Base-by-base conservation (phyloP, 371 early-diverging fungal species). In the Umbelopsis sp. region DNA sequence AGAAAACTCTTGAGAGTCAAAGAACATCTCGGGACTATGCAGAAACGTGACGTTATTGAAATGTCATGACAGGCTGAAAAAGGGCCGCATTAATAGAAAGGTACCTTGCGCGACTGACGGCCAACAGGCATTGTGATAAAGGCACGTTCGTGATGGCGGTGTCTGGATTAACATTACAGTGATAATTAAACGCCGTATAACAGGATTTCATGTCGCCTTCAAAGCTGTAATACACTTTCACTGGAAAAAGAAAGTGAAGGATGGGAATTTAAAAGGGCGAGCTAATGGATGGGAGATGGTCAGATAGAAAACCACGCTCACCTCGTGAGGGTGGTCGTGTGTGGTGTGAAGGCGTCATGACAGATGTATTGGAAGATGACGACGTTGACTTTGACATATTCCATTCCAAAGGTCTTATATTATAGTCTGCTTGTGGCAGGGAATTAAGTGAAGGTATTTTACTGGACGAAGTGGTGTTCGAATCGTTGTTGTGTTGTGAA, bases 121-220 rank as follows among this genome's bases (percentile, higher is more conserved):
- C 29, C 57, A 57, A 7, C 11, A 57, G 57, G 35, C 57, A 57
- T 57, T 32, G 57, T 18, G 18, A 6, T 14, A 57, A 35, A 57
- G 57, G 35, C 57, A 57, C 29, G 14, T 24, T 18, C 11, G 16
- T 35, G 57, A 57, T 57, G 18, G 29, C 35, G 18, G 35, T 3
- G 29, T 14, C 8, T 29, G 57, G 57, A 57, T 57, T 57, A 57
- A 35, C 9, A 57, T 57, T 29, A 57, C 37, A 4, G 11, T 35
- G 29, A 12, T 35, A 57, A 57, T 25, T 57, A 18, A 57, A 25
- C 4, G 57, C 35, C 18, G 57, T 57, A 16, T 25, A 57, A 7
- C 57, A 57, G 14, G 57, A 18, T 29, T 57, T 57, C 35, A 57
- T 35, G 35, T 57, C 57, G 8, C 57, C 57, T 1, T 57, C 57